Base-by-base conservation (phyloP, 2,329 filamentous ascomycete species). In the Metarhizium rileyi region DNA sequence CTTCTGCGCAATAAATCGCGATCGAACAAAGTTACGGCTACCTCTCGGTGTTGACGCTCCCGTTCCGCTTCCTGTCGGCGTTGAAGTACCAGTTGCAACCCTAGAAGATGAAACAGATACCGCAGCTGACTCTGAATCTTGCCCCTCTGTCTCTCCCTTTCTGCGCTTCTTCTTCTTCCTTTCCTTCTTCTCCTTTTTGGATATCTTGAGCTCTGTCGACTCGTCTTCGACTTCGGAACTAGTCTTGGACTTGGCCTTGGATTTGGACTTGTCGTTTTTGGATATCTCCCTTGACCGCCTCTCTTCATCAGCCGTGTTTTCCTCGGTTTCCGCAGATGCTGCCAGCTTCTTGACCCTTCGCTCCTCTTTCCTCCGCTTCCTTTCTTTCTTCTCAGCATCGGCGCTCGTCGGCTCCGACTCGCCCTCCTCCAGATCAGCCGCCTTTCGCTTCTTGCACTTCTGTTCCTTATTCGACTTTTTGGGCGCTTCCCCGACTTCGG, bases 1-100 rank as follows among this genome's bases (percentile, higher is more conserved):
- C 73, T 97, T 97, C 59, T 93, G 87, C 50, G 85, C 85, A 60
- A 97, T 95, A 66, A 90, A 88, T 52, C 88, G 78, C 57, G 87
- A 82, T 55, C 91, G 76, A 44, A 90, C 81, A 49, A 86, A 78
- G 63, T 90, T 87, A 55, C 89, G 78, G 45, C 77, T 81, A 8
- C 67, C 68, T 52, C 64, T 70, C 51, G 74, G 73, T 27, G 70
- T 75, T 26, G 72, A 72, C 43, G 67, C 71, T 48, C 68, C 70
- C 44, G 67, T 71, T 48, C 68, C 70, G 44, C 71, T 70, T 23
- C 66, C 66, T 1, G 63, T 63, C 6, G 69, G 67, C 20, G 64
- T 68, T 23, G 69, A 66, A 7, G 60, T 60, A 28, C 64, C 66
- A n/a, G 65, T 67, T 1, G 57, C 59, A 9, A 63, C 61, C 23